Conservation (phyloP, 2,329 filamentous ascomycete genomes). For the Colletotrichum coccodes region DNA sequence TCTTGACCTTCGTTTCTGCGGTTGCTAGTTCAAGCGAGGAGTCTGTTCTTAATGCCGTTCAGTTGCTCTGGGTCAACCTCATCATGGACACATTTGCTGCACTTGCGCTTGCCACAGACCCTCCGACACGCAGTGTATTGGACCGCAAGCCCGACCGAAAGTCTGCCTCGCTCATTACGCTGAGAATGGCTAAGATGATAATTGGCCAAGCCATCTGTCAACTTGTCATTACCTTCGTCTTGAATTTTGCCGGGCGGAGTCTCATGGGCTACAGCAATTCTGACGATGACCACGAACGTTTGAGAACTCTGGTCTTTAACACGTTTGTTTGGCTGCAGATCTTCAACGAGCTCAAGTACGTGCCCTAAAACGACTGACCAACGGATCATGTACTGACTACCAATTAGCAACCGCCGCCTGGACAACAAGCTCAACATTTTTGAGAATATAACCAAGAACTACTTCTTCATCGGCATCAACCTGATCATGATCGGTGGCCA, state of each 20-base stretch:
- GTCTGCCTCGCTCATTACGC: constrained; percentile 26
- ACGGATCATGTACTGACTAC: constrained; percentile 42
- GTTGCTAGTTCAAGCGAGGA: constrained; percentile 59
- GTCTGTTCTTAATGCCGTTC: constrained; percentile 68
- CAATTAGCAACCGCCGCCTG: constrained; percentile 74
- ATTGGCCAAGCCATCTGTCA: constrained; percentile 71
- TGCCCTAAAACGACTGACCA: not conserved
- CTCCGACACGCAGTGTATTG: constrained; percentile 44
- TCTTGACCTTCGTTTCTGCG: constrained; percentile 68
- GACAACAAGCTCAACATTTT: constrained; percentile 92
- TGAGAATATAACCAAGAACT: constrained; percentile 81
- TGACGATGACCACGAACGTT: constrained; percentile 52
- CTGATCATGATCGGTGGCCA: constrained; percentile 85
- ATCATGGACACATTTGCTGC: constrained; percentile 73
- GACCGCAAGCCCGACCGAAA: constrained; percentile 58
- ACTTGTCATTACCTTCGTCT: constrained; percentile 61
- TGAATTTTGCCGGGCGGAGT: constrained; percentile 24
- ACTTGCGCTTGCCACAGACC: constrained; percentile 54
- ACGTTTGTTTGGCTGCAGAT: constrained; percentile 92
- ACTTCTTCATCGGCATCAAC: constrained; percentile 85
- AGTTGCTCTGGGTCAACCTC: constrained; percentile 71
- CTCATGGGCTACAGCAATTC: constrained; percentile 6
- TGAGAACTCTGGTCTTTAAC: constrained; percentile 82
- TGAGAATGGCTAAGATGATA: constrained; percentile 71
- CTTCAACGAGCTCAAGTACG: constrained; percentile 56